These are phyloP conservation scores for Carex littledalei DNA, from an alignment of 176 grass and related monocot genomes.

Conservation along the genomic window DNA sequence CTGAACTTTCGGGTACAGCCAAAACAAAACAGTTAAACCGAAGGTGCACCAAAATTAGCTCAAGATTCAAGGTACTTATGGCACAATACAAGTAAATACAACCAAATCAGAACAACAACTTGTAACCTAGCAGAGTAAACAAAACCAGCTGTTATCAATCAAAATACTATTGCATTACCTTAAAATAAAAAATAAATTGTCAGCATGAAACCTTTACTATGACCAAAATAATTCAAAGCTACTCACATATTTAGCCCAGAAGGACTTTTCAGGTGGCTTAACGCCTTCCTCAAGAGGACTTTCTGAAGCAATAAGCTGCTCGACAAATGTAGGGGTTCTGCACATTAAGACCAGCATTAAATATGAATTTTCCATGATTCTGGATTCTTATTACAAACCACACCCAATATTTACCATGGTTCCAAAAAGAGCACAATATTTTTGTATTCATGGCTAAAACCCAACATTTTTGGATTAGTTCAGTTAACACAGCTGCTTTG, in stretches of 20 bases:
- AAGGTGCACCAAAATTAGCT: background rate
- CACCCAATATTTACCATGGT: background rate
- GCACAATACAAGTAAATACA: background rate
- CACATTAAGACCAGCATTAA: background rate
- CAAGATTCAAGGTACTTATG: background rate
- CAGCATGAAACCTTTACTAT: background rate
- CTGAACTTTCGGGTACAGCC: background rate
- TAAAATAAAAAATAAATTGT: background rate
- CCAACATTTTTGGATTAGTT: background rate
- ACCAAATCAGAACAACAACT: background rate
- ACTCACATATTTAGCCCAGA: slow-evolving; percentile 99
- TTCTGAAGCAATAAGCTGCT: slow-evolving; percentile 58
- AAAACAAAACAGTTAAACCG: background rate
- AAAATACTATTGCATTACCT: background rate
- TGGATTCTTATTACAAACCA: background rate
- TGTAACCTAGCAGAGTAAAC: background rate
- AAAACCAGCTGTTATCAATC: background rate
- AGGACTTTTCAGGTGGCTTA: slow-evolving; percentile 84
- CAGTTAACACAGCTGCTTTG: background rate
- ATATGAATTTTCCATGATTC: background rate
- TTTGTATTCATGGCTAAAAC: background rate
- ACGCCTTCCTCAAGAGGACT: slow-evolving; percentile 67
- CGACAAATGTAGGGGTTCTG: slow-evolving; percentile 93
- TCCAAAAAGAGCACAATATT: background rate
- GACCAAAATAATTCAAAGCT: background rate